Percentiles rank a stretch among this genome's conserved stretches.
Evolutionary conservation across 2,329 filamentous ascomycete species (phyloP).

Genomic region (Magnaporthiopsis rhizophila): DNA sequence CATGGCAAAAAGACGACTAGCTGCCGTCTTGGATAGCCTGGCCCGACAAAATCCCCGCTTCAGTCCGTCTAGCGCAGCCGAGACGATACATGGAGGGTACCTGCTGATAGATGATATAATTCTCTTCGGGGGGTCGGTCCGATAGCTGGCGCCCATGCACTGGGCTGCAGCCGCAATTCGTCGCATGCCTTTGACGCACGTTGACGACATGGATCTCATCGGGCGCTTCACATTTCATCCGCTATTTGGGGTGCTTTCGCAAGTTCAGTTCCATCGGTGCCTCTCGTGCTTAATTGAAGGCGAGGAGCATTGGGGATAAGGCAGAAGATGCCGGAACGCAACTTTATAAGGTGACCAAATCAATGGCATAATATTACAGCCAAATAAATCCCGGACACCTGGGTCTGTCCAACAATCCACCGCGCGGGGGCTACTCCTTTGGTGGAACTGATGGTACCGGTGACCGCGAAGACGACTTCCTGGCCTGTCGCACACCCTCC

Average conservation of each 20-base stretch:
- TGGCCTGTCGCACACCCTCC: neutral
- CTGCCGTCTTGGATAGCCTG: neutral
- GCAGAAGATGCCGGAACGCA: neutral
- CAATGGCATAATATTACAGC: neutral
- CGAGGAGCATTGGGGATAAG: no score
- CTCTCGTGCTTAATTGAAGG: neutral
- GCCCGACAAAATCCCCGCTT: neutral
- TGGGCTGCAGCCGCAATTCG: neutral
- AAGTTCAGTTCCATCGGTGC: neutral
- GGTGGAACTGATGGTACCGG: slow-evolving; percentile 2
- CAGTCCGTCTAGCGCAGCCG: neutral
- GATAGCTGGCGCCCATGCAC: neutral
- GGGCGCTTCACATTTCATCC: neutral
- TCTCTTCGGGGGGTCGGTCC: no score
- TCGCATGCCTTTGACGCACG: no score
- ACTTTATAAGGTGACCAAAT: neutral
- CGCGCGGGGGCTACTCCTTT: neutral
- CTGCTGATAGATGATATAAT: neutral
- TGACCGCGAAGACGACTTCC: neutral
- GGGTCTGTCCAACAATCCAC: neutral
- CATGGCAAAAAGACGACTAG: neutral
- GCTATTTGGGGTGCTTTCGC: neutral
- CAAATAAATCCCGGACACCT: neutral
- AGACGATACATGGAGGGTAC: neutral
- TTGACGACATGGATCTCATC: no score